phyloP scores from a whole-genome alignment of 106 monocot species.

The Hemerocallis citrina region DNA sequence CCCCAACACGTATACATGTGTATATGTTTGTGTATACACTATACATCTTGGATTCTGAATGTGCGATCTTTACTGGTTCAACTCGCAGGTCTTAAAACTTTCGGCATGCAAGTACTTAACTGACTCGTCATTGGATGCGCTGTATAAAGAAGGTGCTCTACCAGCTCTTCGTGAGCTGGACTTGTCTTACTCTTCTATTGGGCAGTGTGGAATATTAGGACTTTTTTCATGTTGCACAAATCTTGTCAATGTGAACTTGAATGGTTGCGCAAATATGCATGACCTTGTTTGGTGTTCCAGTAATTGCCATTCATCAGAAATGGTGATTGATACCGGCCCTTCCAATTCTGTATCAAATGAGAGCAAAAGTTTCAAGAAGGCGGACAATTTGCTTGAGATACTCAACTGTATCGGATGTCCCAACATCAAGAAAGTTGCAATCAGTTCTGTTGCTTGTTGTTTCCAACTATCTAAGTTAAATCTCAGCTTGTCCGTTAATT shows the following conservation, averaged over 20 bases:
- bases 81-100: constrained; percentile 69
- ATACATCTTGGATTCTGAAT: too few relatives aligned
- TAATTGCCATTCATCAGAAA: constrained; percentile 9
- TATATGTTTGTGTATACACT: too few relatives aligned
- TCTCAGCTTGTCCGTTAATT: constrained; percentile 70
- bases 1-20: too few relatives aligned
- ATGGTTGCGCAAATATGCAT: constrained; percentile 76
- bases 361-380: constrained; percentile 6
- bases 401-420: constrained; percentile 93
- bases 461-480: constrained; percentile 64
- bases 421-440: constrained; percentile 71
- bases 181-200: constrained; percentile 87
- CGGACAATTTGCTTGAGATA: constrained; percentile 62
- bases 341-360: constrained; percentile 17
- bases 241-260: constrained; percentile 78
- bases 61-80: not conserved
- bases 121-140: constrained; percentile 72
- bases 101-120: constrained; percentile 96
- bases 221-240: constrained; percentile 74
- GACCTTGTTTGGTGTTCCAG: constrained; percentile 56
- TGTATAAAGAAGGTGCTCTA: constrained; percentile 74
- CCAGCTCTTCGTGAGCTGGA: constrained; percentile 79
- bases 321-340: constrained; percentile 5
- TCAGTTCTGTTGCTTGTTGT: constrained; percentile 47
- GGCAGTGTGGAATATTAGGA: constrained; percentile 63